phyloP scores from a whole-genome alignment of 2,329 filamentous ascomycete species.

The Hypoxylon sp. region DNA sequence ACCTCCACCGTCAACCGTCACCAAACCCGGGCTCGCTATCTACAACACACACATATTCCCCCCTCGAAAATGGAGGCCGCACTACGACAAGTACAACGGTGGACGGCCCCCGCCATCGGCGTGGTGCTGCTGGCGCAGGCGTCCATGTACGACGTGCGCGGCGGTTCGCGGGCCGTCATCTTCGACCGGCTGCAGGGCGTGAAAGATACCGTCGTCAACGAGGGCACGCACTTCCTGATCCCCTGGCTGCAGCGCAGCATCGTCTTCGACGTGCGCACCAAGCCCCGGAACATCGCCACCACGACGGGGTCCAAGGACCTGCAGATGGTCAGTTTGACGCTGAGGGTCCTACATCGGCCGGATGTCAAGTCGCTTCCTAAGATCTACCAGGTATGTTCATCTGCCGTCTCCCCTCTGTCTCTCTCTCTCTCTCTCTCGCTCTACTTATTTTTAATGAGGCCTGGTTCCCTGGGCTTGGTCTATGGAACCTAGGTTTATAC shows the following conservation, averaged over 20 bases:
- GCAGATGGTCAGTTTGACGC: constrained; percentile 99
- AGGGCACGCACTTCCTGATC: constrained; percentile 96
- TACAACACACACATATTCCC: constrained; percentile 4
- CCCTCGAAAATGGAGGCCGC: constrained; percentile 65
- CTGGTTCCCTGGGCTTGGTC: not conserved
- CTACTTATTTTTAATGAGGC: too few species aligned
- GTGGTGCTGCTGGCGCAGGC: constrained; percentile 76
- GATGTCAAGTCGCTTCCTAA: constrained; percentile 93
- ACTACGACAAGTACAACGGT: constrained; percentile 72
- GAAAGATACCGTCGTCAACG: constrained; percentile 90
- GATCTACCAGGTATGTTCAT: constrained; percentile 94
- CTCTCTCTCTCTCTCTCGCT: too few species aligned
- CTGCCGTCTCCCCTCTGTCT: too few species aligned
- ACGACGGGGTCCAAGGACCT: constrained; percentile 98
- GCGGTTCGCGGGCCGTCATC: constrained; percentile 94
- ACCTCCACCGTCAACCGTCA: not conserved
- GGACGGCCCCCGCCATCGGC: constrained; percentile 78
- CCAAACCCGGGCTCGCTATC: not conserved
- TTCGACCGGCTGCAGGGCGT: constrained; percentile 95
- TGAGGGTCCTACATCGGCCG: constrained; percentile 93
- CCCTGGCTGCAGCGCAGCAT: constrained; percentile 96
- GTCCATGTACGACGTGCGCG: constrained; percentile 96
- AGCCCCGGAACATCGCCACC: constrained; percentile 96
- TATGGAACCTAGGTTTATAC: not conserved
- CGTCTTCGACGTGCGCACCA: constrained; percentile 96